A percentile compares a stretch with the other conserved stretches of the same genome.
phyloP scores from a whole-genome alignment of 345 rosid genomes.

The Clausena lansium region DNA sequence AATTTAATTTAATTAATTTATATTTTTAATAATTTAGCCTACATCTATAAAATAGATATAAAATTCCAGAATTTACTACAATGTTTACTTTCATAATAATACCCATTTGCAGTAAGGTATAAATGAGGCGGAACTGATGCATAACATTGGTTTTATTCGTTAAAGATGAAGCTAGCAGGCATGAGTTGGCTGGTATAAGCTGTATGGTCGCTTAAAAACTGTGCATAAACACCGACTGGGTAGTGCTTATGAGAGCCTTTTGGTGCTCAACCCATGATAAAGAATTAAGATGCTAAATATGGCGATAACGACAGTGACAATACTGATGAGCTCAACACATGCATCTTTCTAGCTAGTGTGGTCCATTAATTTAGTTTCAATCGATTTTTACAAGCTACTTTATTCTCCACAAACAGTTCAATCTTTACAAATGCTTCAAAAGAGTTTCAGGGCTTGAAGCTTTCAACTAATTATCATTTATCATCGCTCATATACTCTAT shows the following conservation, averaged over 20 bases:
- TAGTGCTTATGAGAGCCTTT: neutral
- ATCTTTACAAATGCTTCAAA: neutral
- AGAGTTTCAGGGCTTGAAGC: neutral
- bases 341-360: neutral
- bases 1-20: no score
- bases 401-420: constrained; percentile 1
- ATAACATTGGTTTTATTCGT: neutral
- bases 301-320: constrained; percentile 5
- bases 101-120: neutral
- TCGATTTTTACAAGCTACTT: neutral
- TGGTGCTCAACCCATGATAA: neutral
- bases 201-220: neutral
- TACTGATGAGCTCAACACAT: neutral
- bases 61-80: no score
- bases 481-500: neutral
- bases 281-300: neutral
- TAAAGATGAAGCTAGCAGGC: neutral
- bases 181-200: neutral
- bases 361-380: neutral
- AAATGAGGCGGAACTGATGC: neutral
- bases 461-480: neutral
- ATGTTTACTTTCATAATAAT: neutral
- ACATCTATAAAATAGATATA: no score
- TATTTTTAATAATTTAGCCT: no score
- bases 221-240: neutral